A percentile compares a stretch with the other conserved stretches of the same genome.
These are phyloP conservation scores for Helotiales sp. DNA, from an alignment of 2,329 filamentous ascomycete species.

Conservation along the genomic window DNA sequence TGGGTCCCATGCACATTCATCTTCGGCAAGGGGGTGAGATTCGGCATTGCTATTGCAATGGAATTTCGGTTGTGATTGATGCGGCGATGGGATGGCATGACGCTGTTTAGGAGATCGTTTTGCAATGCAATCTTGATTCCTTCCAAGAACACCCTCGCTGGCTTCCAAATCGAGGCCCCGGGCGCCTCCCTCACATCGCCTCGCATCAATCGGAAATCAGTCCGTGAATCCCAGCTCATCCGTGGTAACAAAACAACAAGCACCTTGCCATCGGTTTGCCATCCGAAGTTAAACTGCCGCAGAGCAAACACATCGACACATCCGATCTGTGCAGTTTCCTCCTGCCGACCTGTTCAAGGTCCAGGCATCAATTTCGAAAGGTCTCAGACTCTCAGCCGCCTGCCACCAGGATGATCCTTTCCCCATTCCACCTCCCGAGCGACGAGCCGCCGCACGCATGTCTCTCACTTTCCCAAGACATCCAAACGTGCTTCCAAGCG, in stretches of 20 bases:
- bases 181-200: background rate
- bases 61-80: slow-evolving; percentile 1
- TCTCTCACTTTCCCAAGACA: slow-evolving; percentile 1
- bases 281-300: slow-evolving; percentile 1
- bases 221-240: background rate
- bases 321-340: slow-evolving; percentile 6
- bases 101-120: slow-evolving; percentile 10
- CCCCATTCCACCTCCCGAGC: background rate
- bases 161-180: background rate
- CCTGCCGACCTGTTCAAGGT: background rate
- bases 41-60: slow-evolving; percentile 6
- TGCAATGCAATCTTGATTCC: slow-evolving; percentile 1
- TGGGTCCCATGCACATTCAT: background rate
- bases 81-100: slow-evolving; percentile 1
- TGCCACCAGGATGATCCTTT: slow-evolving; percentile 16
- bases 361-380: slow-evolving; percentile 2
- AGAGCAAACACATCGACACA: background rate
- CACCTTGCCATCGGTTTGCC: background rate
- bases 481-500: slow-evolving; percentile 1
- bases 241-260: slow-evolving; percentile 4
- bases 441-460: background rate
- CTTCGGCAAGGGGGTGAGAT: background rate
- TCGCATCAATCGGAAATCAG: slow-evolving; percentile 9
- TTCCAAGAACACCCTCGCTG: slow-evolving; percentile 2
- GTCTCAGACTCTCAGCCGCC: slow-evolving; percentile 15